Base-by-base conservation (phyloP, 306 rosid species). In the Pueraria montana region DNA sequence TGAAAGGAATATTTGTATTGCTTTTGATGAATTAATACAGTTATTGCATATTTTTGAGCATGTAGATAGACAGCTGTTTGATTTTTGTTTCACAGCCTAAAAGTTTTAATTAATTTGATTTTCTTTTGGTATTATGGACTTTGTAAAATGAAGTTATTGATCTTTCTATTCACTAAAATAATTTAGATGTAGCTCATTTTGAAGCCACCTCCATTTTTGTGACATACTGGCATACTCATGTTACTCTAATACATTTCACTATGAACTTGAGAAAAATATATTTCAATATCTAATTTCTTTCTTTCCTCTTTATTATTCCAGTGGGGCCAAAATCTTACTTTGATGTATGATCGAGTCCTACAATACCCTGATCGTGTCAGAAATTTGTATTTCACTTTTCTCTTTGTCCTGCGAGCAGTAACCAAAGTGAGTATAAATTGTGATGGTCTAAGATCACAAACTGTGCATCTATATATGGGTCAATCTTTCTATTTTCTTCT, bases 381-480 rank as follows among this genome's bases (percentile, higher is more conserved):
- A 74, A 96, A 96, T 80, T 79, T 96, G 94, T 96, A 96, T 89
- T 96, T 96, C 94, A 92, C 97, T 7, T 91, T 80, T 82, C 99
- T 96, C 86, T 96, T 96, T 43, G 97, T 96, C 75, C 94, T 96
- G 76, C 94, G 99, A 88, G 98, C 98, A 50, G 98, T 91, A 79
- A 92, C 97, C 59, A 96, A 96, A 88, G 99, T 96, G 84, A 86
- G 95, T 85, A 34, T 55, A 64, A 24, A 83, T 80, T 73, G 10
- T 62, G 38, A 63, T 65, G 27, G 48, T 63, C 67, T 73, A 55
- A 61, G 49, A 12, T 83, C 45, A 83, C 14, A n/a, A 59, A 6
- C 53, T 9, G 8, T n/a, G 42, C 59, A 34, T 11, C 14, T 38
- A 42, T 26, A 32, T 38, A 81, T 63, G 32, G 48, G 45, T 69